Conservation (phyloP, 768 basidiomycete species). For the Pleurotus tuber-regium region DNA sequence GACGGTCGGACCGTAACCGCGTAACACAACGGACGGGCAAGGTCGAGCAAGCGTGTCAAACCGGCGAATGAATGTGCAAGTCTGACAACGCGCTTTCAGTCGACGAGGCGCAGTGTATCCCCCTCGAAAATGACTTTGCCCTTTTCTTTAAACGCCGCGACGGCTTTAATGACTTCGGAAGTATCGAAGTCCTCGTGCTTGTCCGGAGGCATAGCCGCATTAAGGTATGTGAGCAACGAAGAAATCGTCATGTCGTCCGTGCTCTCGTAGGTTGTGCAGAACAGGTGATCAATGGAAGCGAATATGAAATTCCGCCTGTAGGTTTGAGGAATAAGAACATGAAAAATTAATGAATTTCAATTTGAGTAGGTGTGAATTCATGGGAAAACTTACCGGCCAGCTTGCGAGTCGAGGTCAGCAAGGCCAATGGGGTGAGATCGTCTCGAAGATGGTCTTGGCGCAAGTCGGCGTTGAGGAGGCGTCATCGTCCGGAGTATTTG, state of each 20-base stretch:
- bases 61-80: too few relatives aligned
- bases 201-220: constrained; percentile 72
- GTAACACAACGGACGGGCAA: too few relatives aligned
- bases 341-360: constrained; percentile 7
- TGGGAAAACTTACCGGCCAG: constrained; percentile 66
- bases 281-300: constrained; percentile 61
- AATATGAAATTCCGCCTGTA: constrained; percentile 58
- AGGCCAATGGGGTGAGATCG: constrained; percentile 35
- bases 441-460: constrained; percentile 15
- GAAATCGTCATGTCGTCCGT: constrained; percentile 71
- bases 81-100: too few relatives aligned
- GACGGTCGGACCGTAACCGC: too few relatives aligned
- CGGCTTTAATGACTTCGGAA: constrained; percentile 58
- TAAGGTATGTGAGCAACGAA: constrained; percentile 66
- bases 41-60: too few relatives aligned
- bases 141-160: constrained; percentile 42
- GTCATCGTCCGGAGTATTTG: background rate
- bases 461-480: constrained; percentile 1
- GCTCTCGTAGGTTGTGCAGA: constrained; percentile 62
- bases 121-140: constrained; percentile 51
- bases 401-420: constrained; percentile 58
- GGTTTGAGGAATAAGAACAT: background rate
- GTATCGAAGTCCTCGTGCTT: constrained; percentile 85
- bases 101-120: constrained; percentile 37
- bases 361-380: constrained; percentile 4